A percentile compares a stretch with the other conserved stretches of the same genome.
phyloP scores from a whole-genome alignment of 208 protist species.

The Crithidia expoeki region DNA sequence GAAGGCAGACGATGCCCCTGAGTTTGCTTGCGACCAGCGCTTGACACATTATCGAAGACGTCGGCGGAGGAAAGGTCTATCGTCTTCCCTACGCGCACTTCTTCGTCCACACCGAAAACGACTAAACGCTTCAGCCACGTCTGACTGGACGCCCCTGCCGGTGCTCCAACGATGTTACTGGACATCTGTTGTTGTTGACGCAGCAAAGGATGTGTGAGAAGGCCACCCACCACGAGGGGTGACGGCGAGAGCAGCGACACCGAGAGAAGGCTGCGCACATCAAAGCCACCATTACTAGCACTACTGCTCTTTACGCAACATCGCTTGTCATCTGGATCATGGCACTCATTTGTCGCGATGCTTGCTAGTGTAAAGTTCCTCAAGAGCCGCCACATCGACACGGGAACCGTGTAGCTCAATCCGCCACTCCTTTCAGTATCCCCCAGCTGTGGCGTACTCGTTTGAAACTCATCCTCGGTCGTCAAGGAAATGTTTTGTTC shows the following conservation, averaged over 20 bases:
- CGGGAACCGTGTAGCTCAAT: not conserved
- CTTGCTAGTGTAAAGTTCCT: not conserved
- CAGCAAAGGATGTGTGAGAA: slow-evolving; percentile 25
- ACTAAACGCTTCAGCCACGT: slow-evolving; percentile 6
- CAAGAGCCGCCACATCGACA: not conserved
- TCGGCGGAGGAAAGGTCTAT: too few species aligned
- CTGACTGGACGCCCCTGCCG: not conserved
- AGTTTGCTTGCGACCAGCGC: too few species aligned
- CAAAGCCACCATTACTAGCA: not conserved
- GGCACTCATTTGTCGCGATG: not conserved
- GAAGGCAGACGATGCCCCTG: too few species aligned
- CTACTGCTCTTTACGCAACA: not conserved
- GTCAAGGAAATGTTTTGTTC: too few species aligned
- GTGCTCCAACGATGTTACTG: not conserved
- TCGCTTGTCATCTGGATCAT: not conserved
- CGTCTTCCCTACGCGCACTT: not conserved
- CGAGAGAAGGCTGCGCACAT: not conserved
- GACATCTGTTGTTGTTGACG: slow-evolving; percentile 6
- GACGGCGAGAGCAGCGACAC: slow-evolving; percentile 15
- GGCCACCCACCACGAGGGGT: slow-evolving; percentile 4
- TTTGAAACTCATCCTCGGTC: not conserved
- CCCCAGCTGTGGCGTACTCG: too few species aligned
- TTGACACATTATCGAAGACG: too few species aligned
- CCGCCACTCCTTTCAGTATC: not conserved
- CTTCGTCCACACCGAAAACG: slow-evolving; percentile 2